phyloP scores from a whole-genome alignment of 306 rosid species.

The Prosopis cineraria region DNA sequence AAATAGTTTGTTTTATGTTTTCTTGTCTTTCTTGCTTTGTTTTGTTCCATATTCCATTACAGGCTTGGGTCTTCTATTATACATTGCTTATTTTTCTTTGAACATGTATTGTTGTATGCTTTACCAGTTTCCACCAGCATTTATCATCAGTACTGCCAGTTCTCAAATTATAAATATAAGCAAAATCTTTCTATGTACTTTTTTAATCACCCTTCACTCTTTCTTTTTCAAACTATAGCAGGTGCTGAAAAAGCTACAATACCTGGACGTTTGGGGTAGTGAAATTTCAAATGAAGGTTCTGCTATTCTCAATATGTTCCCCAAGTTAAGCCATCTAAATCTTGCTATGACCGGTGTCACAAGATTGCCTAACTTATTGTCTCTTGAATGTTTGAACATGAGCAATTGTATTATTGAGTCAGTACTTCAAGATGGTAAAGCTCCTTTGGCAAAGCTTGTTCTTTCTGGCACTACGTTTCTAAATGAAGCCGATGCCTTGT shows the following conservation, averaged over 20 bases:
- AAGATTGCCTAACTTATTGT: constrained; percentile 62
- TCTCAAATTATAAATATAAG: constrained; percentile 11
- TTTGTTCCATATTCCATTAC: constrained; percentile 1
- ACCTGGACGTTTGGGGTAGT: constrained; percentile 96
- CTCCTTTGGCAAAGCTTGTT: constrained; percentile 67
- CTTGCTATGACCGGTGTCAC: constrained; percentile 83
- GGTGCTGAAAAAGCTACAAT: constrained; percentile 72
- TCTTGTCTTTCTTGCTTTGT: constrained; percentile 8
- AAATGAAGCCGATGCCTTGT: constrained; percentile 59
- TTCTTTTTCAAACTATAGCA: constrained; percentile 19
- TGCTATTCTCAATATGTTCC: constrained; percentile 57
- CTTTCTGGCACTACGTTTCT: constrained; percentile 67
- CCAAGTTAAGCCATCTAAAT: constrained; percentile 73
- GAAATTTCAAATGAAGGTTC: constrained; percentile 74
- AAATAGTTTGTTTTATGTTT: constrained; percentile 5
- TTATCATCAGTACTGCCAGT: constrained; percentile 11
- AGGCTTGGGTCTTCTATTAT: not conserved
- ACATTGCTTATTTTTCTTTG: constrained; percentile 18
- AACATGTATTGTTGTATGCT: not conserved
- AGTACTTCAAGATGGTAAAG: constrained; percentile 52
- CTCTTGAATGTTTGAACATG: constrained; percentile 75
- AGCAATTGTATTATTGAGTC: constrained; percentile 78
- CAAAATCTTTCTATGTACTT: not conserved
- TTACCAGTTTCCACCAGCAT: not conserved
- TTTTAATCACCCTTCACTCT: constrained; percentile 13